A percentile compares a stretch with the other conserved stretches of the same genome.
These are phyloP conservation scores for Cruciata laevipes DNA, from an alignment of 257 asterid genomes.

Conservation along the genomic window DNA sequence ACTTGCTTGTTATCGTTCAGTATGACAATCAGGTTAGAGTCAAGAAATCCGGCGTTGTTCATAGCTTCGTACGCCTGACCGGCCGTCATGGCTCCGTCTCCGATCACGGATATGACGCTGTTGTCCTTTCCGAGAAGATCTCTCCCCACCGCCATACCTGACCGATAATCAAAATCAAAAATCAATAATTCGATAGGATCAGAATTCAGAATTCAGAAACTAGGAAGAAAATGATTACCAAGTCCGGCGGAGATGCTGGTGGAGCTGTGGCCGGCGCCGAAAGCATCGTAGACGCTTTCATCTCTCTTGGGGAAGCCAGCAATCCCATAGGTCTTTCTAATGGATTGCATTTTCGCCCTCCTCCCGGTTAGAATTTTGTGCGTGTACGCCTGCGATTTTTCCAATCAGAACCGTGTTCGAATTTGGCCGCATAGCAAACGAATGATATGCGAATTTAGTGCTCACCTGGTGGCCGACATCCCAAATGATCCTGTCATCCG, in stretches of 20 bases:
- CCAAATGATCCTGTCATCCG: constrained; percentile 77
- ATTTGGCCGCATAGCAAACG: neutral
- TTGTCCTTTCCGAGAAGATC: constrained; percentile 60
- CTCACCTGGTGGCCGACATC: constrained; percentile 87
- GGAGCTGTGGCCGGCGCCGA: constrained; percentile 84
- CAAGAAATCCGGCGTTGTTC: constrained; percentile 79
- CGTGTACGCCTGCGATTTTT: constrained; percentile 50
- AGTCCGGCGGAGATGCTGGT: constrained; percentile 87
- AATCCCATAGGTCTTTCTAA: constrained; percentile 56
- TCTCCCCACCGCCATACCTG: constrained; percentile 82
- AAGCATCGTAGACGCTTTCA: constrained; percentile 69
- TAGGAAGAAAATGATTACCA: constrained; percentile 25
- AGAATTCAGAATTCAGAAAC: neutral
- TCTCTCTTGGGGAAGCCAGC: constrained; percentile 75
- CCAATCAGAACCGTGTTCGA: neutral
- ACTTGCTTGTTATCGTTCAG: constrained; percentile 71
- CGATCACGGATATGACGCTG: constrained; percentile 58
- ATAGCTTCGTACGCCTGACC: constrained; percentile 89
- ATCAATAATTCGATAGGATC: neutral
- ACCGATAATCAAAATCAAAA: neutral
- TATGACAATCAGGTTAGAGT: constrained; percentile 52
- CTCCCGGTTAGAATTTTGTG: constrained; percentile 79
- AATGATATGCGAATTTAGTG: neutral
- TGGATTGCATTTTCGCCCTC: constrained; percentile 63
- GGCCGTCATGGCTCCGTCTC: constrained; percentile 83